phyloP scores from a whole-genome alignment of 371 early-diverging fungal genomes.

The Mucor mucedo region DNA sequence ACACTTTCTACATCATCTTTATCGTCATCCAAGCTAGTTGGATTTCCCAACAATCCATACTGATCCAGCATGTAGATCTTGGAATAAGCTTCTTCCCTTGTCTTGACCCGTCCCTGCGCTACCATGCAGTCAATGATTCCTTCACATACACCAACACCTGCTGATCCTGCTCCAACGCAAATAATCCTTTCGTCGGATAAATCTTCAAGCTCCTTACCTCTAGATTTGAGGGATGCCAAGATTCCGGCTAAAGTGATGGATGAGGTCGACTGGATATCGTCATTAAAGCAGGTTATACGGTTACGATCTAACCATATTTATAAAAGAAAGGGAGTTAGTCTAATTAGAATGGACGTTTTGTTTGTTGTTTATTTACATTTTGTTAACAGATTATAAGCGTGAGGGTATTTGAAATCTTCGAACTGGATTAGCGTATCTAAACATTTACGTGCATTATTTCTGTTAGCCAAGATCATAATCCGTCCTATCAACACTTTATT shows the following conservation, averaged over 20 bases:
- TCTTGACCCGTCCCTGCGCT: slow-evolving; percentile 56
- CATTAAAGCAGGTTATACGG: slow-evolving; percentile 66
- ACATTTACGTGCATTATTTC: slow-evolving; percentile 18
- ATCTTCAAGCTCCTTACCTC: slow-evolving; percentile 48
- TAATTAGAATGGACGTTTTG: slow-evolving; percentile 1
- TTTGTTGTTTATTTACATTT: slow-evolving; percentile 44
- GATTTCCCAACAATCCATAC: slow-evolving; percentile 53
- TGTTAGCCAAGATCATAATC: not conserved
- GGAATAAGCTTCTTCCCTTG: slow-evolving; percentile 60
- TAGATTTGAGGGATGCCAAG: slow-evolving; percentile 62
- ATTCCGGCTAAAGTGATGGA: slow-evolving; percentile 70
- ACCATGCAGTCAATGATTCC: slow-evolving; percentile 68
- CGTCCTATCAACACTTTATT: not conserved
- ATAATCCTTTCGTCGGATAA: slow-evolving; percentile 53
- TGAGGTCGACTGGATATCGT: slow-evolving; percentile 70
- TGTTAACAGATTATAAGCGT: slow-evolving; percentile 64
- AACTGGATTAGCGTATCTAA: slow-evolving; percentile 46
- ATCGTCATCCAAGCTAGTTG: slow-evolving; percentile 35
- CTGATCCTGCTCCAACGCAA: slow-evolving; percentile 71
- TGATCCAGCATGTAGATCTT: slow-evolving; percentile 65
- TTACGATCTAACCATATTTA: slow-evolving; percentile 45
- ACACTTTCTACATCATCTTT: not conserved
- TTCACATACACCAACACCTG: slow-evolving; percentile 73
- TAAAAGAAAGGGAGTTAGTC: not conserved
- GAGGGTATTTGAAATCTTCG: slow-evolving; percentile 60